These are phyloP conservation scores for Gynandropsis gynandra DNA, from an alignment of 345 rosid species.

Conservation along the genomic window DNA sequence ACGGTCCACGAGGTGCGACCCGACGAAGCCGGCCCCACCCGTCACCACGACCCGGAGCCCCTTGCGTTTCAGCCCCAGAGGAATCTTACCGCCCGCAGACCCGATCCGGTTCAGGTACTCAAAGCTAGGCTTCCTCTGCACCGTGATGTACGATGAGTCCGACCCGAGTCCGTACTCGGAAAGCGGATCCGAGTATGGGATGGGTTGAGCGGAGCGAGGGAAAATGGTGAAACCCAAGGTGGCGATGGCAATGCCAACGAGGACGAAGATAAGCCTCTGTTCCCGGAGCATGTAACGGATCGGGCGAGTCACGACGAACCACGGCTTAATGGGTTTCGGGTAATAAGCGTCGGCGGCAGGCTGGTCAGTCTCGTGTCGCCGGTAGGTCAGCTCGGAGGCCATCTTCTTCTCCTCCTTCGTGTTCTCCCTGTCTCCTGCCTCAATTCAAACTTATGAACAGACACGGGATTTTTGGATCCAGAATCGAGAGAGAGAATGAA, in stretches of 20 bases:
- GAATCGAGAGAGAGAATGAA: background rate
- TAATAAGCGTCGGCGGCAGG: conserved; percentile 42
- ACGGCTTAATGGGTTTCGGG: conserved; percentile 68
- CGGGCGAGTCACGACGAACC: conserved; percentile 54
- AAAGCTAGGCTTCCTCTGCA: conserved; percentile 23
- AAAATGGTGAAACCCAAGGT: conserved; percentile 52
- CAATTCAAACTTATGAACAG: background rate
- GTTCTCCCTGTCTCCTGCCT: background rate
- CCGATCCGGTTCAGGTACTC: conserved; percentile 29
- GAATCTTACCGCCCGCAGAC: conserved; percentile 61
- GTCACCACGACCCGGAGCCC: conserved; percentile 83
- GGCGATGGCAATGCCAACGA: conserved; percentile 83
- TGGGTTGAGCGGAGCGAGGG: conserved; percentile 30
- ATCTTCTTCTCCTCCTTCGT: conserved; percentile 27
- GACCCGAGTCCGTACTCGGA: conserved; percentile 25
- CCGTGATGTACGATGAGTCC: conserved; percentile 18
- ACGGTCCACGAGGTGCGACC: conserved; percentile 95
- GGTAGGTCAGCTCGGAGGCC: conserved; percentile 74
- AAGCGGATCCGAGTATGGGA: conserved; percentile 18
- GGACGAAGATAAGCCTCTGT: conserved; percentile 82
- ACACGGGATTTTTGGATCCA: conserved; percentile 1
- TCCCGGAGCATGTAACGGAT: conserved; percentile 79
- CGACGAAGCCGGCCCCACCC: conserved; percentile 99
- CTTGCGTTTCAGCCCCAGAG: conserved; percentile 75
- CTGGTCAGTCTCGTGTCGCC: conserved; percentile 68